phyloP scores from a whole-genome alignment of 1,139 yeast genomes.

The Kluyveromyces sp. region DNA sequence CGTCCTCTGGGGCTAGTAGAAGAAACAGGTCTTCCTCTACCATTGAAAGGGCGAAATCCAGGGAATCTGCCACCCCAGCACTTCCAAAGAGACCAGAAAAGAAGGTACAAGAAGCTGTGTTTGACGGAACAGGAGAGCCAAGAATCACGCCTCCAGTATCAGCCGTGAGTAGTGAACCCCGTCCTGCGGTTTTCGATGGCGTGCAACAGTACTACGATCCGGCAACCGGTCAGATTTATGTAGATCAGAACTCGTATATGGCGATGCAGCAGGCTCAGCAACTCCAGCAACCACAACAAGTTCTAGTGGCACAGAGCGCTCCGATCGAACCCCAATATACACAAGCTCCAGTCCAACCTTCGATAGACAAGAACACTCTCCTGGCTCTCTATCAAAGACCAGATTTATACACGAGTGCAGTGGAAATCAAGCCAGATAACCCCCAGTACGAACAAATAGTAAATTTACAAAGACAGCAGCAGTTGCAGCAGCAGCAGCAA shows the following conservation, averaged over 20 bases:
- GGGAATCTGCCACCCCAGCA: constrained; percentile 17
- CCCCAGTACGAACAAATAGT: constrained; percentile 35
- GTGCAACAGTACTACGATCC: constrained; percentile 30
- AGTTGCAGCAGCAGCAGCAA: constrained; percentile 14
- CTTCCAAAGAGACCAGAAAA: constrained; percentile 19
- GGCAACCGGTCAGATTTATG: constrained; percentile 26
- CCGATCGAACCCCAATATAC: constrained; percentile 13
- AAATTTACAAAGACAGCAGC: constrained; percentile 25
- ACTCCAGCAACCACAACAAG: constrained; percentile 18
- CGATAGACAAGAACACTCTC: constrained; percentile 20
- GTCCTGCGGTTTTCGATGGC: constrained; percentile 22
- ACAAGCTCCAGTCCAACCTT: constrained; percentile 13
- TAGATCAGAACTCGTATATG: constrained; percentile 22
- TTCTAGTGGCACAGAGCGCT: background rate
- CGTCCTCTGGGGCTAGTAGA: background rate
- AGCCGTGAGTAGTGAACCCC: background rate
- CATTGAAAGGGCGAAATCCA: background rate
- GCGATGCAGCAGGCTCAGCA: constrained; percentile 15
- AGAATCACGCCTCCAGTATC: background rate
- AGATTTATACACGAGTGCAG: constrained; percentile 25
- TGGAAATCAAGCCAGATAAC: constrained; percentile 24
- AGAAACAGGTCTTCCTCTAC: constrained; percentile 1
- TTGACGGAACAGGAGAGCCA: constrained; percentile 23
- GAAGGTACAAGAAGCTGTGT: constrained; percentile 26
- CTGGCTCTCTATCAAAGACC: constrained; percentile 29